These are phyloP conservation scores for Carex littledalei DNA, from an alignment of 176 grass and related monocot species.

Conservation along the genomic window DNA sequence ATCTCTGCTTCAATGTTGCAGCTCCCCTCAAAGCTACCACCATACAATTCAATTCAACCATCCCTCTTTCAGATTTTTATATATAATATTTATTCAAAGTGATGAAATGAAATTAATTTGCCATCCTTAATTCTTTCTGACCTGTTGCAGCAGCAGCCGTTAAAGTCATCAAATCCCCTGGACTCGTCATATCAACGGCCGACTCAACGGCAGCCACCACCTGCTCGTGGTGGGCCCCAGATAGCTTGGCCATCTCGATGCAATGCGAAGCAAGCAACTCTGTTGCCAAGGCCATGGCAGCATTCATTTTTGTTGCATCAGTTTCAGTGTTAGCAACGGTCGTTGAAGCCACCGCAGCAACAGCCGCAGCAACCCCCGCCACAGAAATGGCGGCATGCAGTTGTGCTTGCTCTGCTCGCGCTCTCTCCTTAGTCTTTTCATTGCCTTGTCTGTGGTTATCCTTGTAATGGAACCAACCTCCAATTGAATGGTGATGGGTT, in stretches of 20 bases:
- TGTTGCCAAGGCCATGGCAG: slow-evolving; percentile 67
- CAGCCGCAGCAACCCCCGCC: slow-evolving; percentile 75
- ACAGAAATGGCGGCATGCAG: slow-evolving; percentile 76
- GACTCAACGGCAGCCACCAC: slow-evolving; percentile 57
- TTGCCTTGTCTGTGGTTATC: slow-evolving; percentile 32
- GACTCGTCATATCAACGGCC: slow-evolving; percentile 54
- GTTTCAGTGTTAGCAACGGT: slow-evolving; percentile 13
- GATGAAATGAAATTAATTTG: background rate
- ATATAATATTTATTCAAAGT: background rate
- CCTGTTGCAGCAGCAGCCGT: slow-evolving; percentile 84
- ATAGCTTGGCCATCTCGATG: slow-evolving; percentile 72
- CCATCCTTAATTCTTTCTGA: background rate
- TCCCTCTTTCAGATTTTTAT: background rate
- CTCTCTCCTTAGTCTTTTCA: slow-evolving; percentile 46
- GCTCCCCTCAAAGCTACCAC: slow-evolving; percentile 52
- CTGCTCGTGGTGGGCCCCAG: slow-evolving; percentile 63
- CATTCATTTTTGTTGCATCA: slow-evolving; percentile 46
- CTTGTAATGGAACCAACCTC: slow-evolving; percentile 76
- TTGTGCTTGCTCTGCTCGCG: slow-evolving; percentile 63
- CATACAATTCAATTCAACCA: background rate
- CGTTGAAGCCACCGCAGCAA: slow-evolving; percentile 48
- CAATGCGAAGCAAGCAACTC: slow-evolving; percentile 83
- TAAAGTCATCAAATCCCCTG: slow-evolving; percentile 84
- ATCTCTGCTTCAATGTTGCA: slow-evolving; percentile 36
- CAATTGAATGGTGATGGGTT: slow-evolving; percentile 45